Conservation (phyloP, 129 eudicot genomes). For the Artemisia tridentata region DNA sequence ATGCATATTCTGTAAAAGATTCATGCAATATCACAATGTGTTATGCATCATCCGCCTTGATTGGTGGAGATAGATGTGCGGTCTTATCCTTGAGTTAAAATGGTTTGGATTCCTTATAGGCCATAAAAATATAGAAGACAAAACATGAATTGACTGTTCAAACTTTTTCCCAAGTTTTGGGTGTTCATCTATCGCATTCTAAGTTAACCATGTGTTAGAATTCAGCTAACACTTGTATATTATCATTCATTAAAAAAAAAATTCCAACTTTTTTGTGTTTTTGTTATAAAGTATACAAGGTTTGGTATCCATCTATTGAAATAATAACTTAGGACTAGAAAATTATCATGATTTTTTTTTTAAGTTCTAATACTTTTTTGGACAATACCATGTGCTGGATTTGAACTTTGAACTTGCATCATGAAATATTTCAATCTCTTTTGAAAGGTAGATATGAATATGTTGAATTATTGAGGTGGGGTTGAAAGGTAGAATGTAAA, state of each 20-base stretch:
- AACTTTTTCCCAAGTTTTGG: neutral
- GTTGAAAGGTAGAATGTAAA: slow-evolving; percentile 33
- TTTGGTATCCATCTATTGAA: too few species aligned
- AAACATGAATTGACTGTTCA: slow-evolving; percentile 10
- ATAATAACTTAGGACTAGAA: neutral
- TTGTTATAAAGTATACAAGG: too few species aligned
- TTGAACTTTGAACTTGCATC: neutral
- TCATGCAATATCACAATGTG: neutral
- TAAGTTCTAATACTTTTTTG: too few species aligned
- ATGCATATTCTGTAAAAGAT: neutral
- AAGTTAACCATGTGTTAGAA: too few species aligned
- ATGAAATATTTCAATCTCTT: neutral
- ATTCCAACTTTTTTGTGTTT: too few species aligned
- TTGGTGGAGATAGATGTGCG: slow-evolving; percentile 1
- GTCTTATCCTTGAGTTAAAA: slow-evolving; percentile 4
- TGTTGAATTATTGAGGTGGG: slow-evolving; percentile 32
- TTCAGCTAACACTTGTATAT: too few species aligned
- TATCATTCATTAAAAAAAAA: too few species aligned
- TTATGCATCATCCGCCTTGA: neutral
- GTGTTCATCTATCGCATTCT: neutral
- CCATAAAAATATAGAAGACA: slow-evolving; percentile 7
- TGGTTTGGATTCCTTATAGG: neutral
- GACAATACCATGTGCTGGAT: neutral
- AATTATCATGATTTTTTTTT: neutral
- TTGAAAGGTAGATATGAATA: slow-evolving; percentile 11